Evolutionary conservation across 2,329 filamentous ascomycete species (phyloP).

Genomic region (Fusarium papillatum): DNA sequence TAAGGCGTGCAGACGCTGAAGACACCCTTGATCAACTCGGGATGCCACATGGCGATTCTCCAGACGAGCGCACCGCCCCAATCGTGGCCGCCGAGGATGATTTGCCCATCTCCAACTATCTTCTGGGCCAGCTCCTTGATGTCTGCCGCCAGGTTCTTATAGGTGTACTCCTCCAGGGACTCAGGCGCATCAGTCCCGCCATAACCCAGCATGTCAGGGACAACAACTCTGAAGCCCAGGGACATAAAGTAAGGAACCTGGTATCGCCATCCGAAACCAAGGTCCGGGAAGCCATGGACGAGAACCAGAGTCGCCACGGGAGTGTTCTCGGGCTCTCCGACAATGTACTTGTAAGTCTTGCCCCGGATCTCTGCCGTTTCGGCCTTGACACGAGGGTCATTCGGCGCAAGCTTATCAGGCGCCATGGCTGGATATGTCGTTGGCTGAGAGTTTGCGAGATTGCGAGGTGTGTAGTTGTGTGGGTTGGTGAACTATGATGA

Average conservation of each 20-base stretch:
- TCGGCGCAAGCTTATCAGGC: constrained; percentile 73
- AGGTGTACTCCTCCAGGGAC: constrained; percentile 72
- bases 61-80: constrained; percentile 89
- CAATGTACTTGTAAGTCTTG: constrained; percentile 77
- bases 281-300: constrained; percentile 86
- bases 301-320: constrained; percentile 65
- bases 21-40: constrained; percentile 78
- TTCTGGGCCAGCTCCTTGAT: constrained; percentile 79
- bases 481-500: constrained; percentile 1
- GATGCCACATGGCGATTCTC: constrained; percentile 80
- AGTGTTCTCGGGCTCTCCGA: constrained; percentile 62
- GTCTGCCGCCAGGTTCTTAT: constrained; percentile 81
- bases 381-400: constrained; percentile 76
- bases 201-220: constrained; percentile 90
- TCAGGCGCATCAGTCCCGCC: constrained; percentile 80
- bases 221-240: constrained; percentile 83
- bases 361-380: constrained; percentile 75
- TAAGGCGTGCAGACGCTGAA: constrained; percentile 89
- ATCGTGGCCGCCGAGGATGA: constrained; percentile 93
- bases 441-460: not conserved
- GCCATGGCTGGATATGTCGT: constrained; percentile 54
- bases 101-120: constrained; percentile 60
- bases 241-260: constrained; percentile 84
- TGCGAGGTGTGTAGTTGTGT: not conserved
- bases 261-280: constrained; percentile 88